A percentile compares a stretch with the other conserved stretches of the same genome.
Evolutionary conservation across 208 protist species (phyloP).

Genomic region (Leptomonas pyrrhocoris): DNA sequence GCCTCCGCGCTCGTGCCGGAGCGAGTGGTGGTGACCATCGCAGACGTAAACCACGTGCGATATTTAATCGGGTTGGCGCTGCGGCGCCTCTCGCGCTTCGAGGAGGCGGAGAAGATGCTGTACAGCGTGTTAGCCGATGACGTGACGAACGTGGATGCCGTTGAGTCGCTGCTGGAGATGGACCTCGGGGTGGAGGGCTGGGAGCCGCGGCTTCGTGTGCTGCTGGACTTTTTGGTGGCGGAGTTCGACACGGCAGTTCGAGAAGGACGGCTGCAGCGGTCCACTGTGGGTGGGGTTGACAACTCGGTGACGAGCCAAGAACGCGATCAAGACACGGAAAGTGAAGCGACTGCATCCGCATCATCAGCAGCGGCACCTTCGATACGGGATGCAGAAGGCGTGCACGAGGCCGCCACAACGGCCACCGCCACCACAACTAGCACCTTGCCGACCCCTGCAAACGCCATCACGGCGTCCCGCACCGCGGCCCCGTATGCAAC

Average conservation of each 20-base stretch:
- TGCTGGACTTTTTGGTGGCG: constrained; percentile 57
- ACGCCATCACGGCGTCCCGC: neutral
- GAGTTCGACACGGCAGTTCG: constrained; percentile 24
- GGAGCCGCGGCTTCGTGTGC: constrained; percentile 38
- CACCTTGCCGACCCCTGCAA: neutral
- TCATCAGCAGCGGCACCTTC: neutral
- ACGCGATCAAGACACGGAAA: neutral
- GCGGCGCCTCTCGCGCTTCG: constrained; percentile 50
- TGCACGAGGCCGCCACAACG: too few species aligned
- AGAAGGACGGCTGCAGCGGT: constrained; percentile 18
- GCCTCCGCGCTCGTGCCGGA: constrained; percentile 14
- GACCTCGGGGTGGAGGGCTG: constrained; percentile 54
- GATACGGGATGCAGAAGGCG: neutral
- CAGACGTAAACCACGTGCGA: constrained; percentile 73
- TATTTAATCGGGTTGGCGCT: constrained; percentile 69
- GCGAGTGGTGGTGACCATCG: constrained; percentile 37
- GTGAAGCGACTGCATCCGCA: neutral
- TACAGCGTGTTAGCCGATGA: constrained; percentile 57
- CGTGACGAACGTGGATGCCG: constrained; percentile 59
- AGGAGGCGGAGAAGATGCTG: constrained; percentile 42
- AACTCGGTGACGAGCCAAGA: too few species aligned
- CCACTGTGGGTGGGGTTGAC: too few species aligned
- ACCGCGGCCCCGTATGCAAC: constrained; percentile 1
- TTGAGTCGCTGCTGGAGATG: constrained; percentile 80
- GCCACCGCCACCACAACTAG: neutral